Percentiles rank a stretch among this genome's conserved stretches.
Conservation (phyloP, 2,329 filamentous ascomycete genomes). For the Monosporascus sp. region DNA sequence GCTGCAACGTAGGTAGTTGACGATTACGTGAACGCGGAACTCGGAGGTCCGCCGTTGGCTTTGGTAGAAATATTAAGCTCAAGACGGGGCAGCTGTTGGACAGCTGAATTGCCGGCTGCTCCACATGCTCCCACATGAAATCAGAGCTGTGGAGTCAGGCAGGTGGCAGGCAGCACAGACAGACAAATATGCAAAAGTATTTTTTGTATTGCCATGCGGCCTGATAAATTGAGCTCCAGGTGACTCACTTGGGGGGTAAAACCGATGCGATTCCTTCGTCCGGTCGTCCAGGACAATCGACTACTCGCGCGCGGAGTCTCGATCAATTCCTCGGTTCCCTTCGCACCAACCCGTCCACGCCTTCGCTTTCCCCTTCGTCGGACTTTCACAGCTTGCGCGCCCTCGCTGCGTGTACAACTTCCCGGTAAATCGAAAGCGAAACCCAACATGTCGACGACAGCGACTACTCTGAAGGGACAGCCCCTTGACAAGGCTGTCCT, state of each 20-base stretch:
- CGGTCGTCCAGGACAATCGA: background rate
- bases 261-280: background rate
- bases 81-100: too few species aligned
- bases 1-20: too few species aligned
- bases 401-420: background rate
- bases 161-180: too few species aligned
- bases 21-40: too few species aligned
- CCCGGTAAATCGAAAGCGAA: background rate
- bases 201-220: background rate
- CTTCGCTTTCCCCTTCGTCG: background rate
- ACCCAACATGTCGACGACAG: constrained; percentile 41
- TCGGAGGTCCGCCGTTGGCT: too few species aligned
- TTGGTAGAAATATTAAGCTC: too few species aligned
- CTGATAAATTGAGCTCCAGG: background rate
- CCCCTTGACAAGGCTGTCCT: constrained; percentile 77
- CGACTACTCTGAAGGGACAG: constrained; percentile 82
- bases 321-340: background rate
- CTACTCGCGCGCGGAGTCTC: background rate
- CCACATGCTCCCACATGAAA: too few species aligned
- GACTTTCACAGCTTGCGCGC: background rate
- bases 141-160: too few species aligned
- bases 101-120: too few species aligned
- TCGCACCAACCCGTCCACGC: background rate
- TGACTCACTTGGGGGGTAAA: background rate
- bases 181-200: background rate